Base-by-base conservation (phyloP, 176 grass and related monocot genomes). In the Bothriochloa decipiens region DNA sequence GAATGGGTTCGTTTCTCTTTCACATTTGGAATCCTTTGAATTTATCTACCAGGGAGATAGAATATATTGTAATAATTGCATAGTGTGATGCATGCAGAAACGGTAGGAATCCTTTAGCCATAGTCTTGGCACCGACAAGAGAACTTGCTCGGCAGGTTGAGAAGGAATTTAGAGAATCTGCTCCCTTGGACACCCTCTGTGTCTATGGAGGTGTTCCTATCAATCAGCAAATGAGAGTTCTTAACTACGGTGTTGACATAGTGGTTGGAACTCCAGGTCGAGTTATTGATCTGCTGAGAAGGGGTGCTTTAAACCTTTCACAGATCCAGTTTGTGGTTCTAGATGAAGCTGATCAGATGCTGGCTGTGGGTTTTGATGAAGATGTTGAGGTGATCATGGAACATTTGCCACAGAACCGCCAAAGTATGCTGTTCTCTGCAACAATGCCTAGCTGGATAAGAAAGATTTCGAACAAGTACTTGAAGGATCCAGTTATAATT, bases 71-170 rank as follows among this genome's bases (percentile, higher is more conserved):
- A 53, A 85, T 77, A 85, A 47, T 85, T 81, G 36, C 47, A 72
- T 84, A 86, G 88, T 79, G 6, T 74, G 68, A 3, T 82, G 61
- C 32, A 50, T 85, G 78, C 92, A 95, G 93, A 63, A 82, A 81
- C 1, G 89, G 96, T 27, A 95, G 89, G 73, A 91, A 92, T 76
- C 96, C 96, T 68, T 69, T 95, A 86, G 96, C 96, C 57, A 93
- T 98, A 66, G 80, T 93, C 61, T 82, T 98, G 65, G 96, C 93
- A 47, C 96, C 96, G 22, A 98, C 96, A n/a, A 91, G 96, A 86
- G 96, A 98, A 82, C 96, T 98, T 64, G 93, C 96, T 76, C 85
- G 91, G 9, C 96, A 98, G 85, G 96, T 98, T 57, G 96, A 98
- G 85, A 98, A 95, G 89, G 96, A 95, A 88, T 98, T 98, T 41